phyloP scores from a whole-genome alignment of 257 asterid species.

The Ilex aquifolium region DNA sequence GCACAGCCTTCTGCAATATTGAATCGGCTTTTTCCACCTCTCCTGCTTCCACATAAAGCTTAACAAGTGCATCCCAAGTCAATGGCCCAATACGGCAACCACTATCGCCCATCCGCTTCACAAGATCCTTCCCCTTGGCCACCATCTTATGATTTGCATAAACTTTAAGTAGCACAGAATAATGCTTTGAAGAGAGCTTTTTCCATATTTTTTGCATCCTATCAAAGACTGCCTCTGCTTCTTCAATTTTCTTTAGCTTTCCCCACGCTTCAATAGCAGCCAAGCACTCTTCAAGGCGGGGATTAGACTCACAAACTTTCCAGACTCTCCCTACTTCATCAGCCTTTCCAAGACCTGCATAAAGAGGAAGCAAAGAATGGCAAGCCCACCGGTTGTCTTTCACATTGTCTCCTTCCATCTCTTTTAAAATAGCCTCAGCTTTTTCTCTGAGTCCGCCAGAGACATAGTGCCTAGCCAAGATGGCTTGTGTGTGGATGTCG shows the following conservation, averaged over 20 bases:
- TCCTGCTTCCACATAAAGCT: slow-evolving; percentile 58
- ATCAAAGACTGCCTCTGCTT: slow-evolving; percentile 63
- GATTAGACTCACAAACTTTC: slow-evolving; percentile 47
- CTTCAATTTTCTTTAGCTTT: slow-evolving; percentile 40
- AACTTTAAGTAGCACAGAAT: slow-evolving; percentile 37
- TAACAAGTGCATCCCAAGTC: slow-evolving; percentile 69
- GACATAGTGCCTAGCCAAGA: slow-evolving; percentile 44
- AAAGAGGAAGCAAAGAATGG: slow-evolving; percentile 45
- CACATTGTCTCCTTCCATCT: slow-evolving; percentile 49
- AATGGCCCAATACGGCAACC: slow-evolving; percentile 49
- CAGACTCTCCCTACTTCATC: slow-evolving; percentile 69
- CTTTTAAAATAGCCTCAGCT: slow-evolving; percentile 55
- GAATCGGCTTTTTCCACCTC: slow-evolving; percentile 63
- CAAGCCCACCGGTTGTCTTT: slow-evolving; percentile 40
- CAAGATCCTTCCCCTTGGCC: slow-evolving; percentile 64
- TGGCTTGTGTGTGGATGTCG: slow-evolving; percentile 19
- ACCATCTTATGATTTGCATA: slow-evolving; percentile 54
- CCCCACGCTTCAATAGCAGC: slow-evolving; percentile 81
- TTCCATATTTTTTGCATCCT: slow-evolving; percentile 26
- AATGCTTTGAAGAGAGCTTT: slow-evolving; percentile 36
- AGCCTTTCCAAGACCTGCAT: slow-evolving; percentile 58
- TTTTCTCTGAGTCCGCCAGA: slow-evolving; percentile 45
- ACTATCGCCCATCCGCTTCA: slow-evolving; percentile 53
- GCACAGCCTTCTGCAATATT: slow-evolving; percentile 43
- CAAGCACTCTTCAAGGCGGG: slow-evolving; percentile 34